Evolutionary conservation across 2,329 filamentous ascomycete species (phyloP).

Genomic region (Pyricularia pennisetigena): DNA sequence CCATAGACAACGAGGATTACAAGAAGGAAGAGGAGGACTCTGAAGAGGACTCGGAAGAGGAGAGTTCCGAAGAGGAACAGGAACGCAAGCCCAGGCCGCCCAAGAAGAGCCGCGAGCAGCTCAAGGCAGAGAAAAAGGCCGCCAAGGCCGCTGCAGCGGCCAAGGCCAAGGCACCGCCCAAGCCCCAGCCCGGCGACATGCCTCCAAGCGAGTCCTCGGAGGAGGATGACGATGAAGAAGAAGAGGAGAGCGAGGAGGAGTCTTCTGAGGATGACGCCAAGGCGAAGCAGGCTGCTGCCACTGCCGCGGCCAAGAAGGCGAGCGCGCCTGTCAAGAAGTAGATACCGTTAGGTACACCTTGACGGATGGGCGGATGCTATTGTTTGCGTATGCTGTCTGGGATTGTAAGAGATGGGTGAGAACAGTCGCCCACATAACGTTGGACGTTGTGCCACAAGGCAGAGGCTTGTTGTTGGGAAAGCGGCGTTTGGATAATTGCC

Average conservation of each 20-base stretch:
- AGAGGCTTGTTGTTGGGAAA: neutral
- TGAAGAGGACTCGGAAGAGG: constrained; percentile 39
- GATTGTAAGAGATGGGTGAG: neutral
- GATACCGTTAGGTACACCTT: constrained; percentile 18
- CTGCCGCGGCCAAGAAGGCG: constrained; percentile 16
- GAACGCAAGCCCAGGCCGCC: constrained; percentile 27
- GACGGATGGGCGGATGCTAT: constrained; percentile 31
- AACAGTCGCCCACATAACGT: neutral
- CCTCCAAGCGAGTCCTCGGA: constrained; percentile 62
- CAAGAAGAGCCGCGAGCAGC: constrained; percentile 68
- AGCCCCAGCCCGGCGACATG: constrained; percentile 77
- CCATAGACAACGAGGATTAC: constrained; percentile 67
- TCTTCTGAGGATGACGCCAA: constrained; percentile 39
- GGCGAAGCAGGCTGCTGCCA: constrained; percentile 14
- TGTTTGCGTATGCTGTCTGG: neutral
- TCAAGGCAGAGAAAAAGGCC: constrained; percentile 78
- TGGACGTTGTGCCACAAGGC: neutral
- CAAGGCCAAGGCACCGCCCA: constrained; percentile 45
- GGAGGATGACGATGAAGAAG: constrained; percentile 33
- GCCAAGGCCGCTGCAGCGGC: constrained; percentile 12
- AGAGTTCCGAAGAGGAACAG: constrained; percentile 40
- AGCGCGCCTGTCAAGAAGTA: constrained; percentile 24
- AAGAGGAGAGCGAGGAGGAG: constrained; percentile 38
- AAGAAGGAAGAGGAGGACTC: constrained; percentile 38
- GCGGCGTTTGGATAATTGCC: neutral